A percentile compares a stretch with the other conserved stretches of the same genome.
Evolutionary conservation across 441 rosid genomes (phyloP).

Genomic region (Populus tomentosa): DNA sequence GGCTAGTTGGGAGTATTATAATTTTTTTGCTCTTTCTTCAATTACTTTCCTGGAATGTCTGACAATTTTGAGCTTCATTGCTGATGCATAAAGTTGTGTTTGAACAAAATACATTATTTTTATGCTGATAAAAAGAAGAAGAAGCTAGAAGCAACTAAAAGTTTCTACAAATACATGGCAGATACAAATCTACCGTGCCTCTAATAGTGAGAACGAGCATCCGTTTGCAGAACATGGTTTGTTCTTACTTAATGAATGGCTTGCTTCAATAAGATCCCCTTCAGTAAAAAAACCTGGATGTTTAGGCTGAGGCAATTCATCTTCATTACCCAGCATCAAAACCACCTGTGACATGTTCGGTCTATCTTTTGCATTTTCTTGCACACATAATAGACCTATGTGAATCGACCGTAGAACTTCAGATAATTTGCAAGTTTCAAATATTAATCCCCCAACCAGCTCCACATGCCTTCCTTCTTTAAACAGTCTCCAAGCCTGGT

Average conservation of each 20-base stretch:
- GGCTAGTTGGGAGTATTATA: too few relatives aligned
- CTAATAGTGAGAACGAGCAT: background rate
- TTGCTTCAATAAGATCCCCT: constrained; percentile 14
- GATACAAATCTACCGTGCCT: background rate
- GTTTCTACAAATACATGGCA: too few relatives aligned
- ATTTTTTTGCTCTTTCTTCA: too few relatives aligned
- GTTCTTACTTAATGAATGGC: background rate
- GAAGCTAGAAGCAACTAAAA: too few relatives aligned
- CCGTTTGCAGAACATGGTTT: background rate
- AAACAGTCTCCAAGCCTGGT: constrained; percentile 25
- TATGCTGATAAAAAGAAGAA: too few relatives aligned
- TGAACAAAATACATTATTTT: too few relatives aligned
- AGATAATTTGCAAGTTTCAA: background rate
- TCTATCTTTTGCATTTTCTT: constrained; percentile 18
- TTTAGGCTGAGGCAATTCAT: constrained; percentile 19
- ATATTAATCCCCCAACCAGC: constrained; percentile 1
- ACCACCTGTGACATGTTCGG: constrained; percentile 15
- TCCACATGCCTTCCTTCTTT: constrained; percentile 14
- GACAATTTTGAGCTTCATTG: too few relatives aligned
- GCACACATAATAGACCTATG: constrained; percentile 21
- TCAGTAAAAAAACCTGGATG: constrained; percentile 25
- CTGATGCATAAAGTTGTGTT: too few relatives aligned
- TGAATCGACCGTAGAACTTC: constrained; percentile 23
- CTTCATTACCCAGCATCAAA: constrained; percentile 16
- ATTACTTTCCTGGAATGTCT: too few relatives aligned